phyloP scores from a whole-genome alignment of 1,139 yeast species.

The Oligophagozyma castellii region DNA sequence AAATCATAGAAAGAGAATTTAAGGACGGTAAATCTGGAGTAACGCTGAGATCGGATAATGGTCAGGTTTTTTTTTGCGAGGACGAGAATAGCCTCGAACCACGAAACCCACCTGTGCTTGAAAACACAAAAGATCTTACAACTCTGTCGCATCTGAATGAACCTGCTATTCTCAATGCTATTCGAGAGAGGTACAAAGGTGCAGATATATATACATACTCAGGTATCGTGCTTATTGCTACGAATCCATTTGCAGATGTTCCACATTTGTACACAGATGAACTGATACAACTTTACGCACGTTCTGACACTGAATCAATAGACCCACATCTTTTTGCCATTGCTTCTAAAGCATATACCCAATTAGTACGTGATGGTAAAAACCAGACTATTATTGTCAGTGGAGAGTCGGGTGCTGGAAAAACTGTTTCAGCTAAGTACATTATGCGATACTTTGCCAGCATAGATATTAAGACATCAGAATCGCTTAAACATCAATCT shows the following conservation, averaged over 20 bases:
- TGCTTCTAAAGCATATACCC: conserved; percentile 94
- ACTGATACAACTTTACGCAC: conserved; percentile 90
- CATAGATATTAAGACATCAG: conserved; percentile 46
- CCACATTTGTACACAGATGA: conserved; percentile 39
- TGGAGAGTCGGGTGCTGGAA: conserved; percentile 99
- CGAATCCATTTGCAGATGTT: conserved; percentile 80
- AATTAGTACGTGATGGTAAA: conserved; percentile 75
- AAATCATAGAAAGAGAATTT: conserved; percentile 44
- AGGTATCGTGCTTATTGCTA: conserved; percentile 94
- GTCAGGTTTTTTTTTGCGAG: conserved; percentile 30
- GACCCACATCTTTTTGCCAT: conserved; percentile 98
- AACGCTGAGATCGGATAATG: conserved; percentile 50
- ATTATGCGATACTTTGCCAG: conserved; percentile 98
- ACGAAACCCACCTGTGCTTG: conserved; percentile 87
- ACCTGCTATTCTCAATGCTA: conserved; percentile 93
- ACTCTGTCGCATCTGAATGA: conserved; percentile 87
- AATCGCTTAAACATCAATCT: conserved; percentile 29
- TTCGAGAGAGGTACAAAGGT: conserved; percentile 80
- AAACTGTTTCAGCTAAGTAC: conserved; percentile 93
- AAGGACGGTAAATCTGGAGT: conserved; percentile 42
- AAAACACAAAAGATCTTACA: conserved; percentile 74
- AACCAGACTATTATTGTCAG: conserved; percentile 96
- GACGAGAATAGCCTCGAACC: conserved; percentile 48
- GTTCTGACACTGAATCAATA: conserved; percentile 82
- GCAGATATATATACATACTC: conserved; percentile 91